These are phyloP conservation scores for Lichenothelia convexa DNA, from an alignment of 495 filamentous ascomycete genomes.

Conservation along the genomic window DNA sequence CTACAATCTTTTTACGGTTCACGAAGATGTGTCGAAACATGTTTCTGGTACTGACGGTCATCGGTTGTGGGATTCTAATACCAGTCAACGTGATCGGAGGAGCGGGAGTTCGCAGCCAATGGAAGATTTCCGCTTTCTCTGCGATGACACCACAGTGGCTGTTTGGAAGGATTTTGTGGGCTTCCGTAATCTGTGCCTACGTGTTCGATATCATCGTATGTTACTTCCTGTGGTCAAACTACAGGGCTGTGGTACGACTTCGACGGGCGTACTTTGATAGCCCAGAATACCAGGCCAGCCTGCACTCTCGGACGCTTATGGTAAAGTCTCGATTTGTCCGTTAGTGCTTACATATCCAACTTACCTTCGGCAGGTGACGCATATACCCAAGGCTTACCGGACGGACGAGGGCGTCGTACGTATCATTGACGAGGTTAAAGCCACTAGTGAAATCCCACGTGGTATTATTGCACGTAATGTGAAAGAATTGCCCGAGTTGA, in stretches of 20 bases:
- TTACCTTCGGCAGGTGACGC: slow-evolving; percentile 42
- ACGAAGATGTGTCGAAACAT: slow-evolving; percentile 84
- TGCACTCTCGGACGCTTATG: slow-evolving; percentile 84
- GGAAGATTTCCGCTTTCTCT: slow-evolving; percentile 24
- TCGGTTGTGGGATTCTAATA: slow-evolving; percentile 66
- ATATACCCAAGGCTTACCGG: slow-evolving; percentile 54
- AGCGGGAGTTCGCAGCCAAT: slow-evolving; percentile 6
- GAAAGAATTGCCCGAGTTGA: slow-evolving; percentile 65
- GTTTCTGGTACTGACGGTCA: slow-evolving; percentile 50
- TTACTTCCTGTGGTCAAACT: slow-evolving; percentile 81
- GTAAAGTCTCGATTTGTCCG: slow-evolving; percentile 21
- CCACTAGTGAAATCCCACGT: slow-evolving; percentile 55
- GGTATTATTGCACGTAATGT: slow-evolving; percentile 81
- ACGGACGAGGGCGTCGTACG: slow-evolving; percentile 75
- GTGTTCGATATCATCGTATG: slow-evolving; percentile 56
- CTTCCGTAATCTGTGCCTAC: slow-evolving; percentile 65
- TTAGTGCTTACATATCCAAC: too few relatives aligned
- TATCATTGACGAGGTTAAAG: slow-evolving; percentile 56
- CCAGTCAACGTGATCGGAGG: slow-evolving; percentile 56
- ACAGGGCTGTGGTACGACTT: slow-evolving; percentile 48
- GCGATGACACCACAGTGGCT: slow-evolving; percentile 40
- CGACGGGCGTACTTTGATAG: slow-evolving; percentile 69
- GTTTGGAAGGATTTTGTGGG: slow-evolving; percentile 48
- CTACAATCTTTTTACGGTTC: slow-evolving; percentile 75
- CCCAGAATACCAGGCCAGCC: slow-evolving; percentile 70